These are phyloP conservation scores for Arabidopsis thaliana DNA, from an alignment of 345 rosid species.

Conservation along the genomic window DNA sequence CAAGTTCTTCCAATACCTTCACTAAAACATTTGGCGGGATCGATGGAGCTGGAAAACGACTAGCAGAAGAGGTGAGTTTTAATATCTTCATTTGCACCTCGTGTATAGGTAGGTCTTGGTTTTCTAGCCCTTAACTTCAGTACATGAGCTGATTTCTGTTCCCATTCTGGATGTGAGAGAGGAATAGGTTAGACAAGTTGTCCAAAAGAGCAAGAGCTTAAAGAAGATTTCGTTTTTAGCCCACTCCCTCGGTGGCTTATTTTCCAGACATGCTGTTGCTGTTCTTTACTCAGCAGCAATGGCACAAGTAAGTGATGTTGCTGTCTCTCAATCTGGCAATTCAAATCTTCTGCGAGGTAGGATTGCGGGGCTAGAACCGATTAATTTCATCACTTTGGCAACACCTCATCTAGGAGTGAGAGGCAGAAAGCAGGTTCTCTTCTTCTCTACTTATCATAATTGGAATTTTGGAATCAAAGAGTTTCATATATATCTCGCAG, in stretches of 20 bases:
- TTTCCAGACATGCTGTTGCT: slow-evolving; percentile 88
- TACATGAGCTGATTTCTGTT: slow-evolving; percentile 9
- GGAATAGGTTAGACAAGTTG: slow-evolving; percentile 73
- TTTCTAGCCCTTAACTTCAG: neutral
- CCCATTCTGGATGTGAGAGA: slow-evolving; percentile 19
- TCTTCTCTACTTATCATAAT: neutral
- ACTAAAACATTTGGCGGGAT: slow-evolving; percentile 87
- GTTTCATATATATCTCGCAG: neutral
- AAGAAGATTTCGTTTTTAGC: slow-evolving; percentile 91
- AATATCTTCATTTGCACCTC: slow-evolving; percentile 3
- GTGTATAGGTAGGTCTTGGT: neutral
- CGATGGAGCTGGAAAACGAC: slow-evolving; percentile 92
- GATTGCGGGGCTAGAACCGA: slow-evolving; percentile 89
- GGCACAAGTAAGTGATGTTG: slow-evolving; percentile 40
- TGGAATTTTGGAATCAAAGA: slow-evolving; percentile 18
- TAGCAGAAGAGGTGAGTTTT: slow-evolving; percentile 87
- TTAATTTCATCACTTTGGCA: slow-evolving; percentile 94
- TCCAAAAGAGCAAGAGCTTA: slow-evolving; percentile 67
- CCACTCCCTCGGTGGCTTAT: slow-evolving; percentile 98
- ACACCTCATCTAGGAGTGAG: slow-evolving; percentile 99
- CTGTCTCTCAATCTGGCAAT: slow-evolving; percentile 44
- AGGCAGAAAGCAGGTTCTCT: slow-evolving; percentile 90
- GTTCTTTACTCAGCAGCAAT: slow-evolving; percentile 65
- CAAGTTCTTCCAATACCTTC: slow-evolving; percentile 82
- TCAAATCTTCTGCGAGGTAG: slow-evolving; percentile 54